Evolutionary conservation across 1,284 basidiomycete species (phyloP), one percentile per base, ranked within the genome.

Genomic region (Phellopilus nigrolimitatus): DNA sequence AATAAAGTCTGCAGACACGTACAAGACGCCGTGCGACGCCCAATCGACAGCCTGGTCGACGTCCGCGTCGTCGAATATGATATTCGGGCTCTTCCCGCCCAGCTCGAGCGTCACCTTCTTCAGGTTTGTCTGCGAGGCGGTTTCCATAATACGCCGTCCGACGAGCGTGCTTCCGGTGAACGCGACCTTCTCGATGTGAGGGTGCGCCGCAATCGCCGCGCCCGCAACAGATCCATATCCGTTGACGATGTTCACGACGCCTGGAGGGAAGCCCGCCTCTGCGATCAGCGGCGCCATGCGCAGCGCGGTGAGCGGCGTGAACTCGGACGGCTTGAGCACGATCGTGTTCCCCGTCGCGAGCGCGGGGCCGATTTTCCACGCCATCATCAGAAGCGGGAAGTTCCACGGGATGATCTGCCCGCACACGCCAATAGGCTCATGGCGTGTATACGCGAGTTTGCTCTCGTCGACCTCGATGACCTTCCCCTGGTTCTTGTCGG

Each of bases 401-500:
- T 78, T 84, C 78, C 88, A 90, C 17, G 86, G 87, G 60, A 92
- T 91, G 66, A 94, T 93, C 71, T 91, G 88, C 42, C 88, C 49
- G 21, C 84, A 79, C 53, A 97, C 93, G 60, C 95, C 95, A 60
- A 97, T 86, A 12, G 95, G 94, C 69, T 98, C 95, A 66, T 97
- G 91, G 27, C 84, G 78, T 13, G 90, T 90, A 71, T 91, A 94
- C 3, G 74, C 76, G 52, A 93, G 71, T 67, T 89, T 91, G 49
- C 62, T 68, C 61, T 88, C 78, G 56, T 75, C 71, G 38, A 84
- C 88, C 79, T 88, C 84, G 62, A 93, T 84, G 49, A 79, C 79
- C 66, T 91, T 80, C 17, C 94, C 93, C 46, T 79, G 72, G 60
- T 92, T 78, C 77, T 95, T 97, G 76, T 97, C 93, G 2, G 86